Base-by-base conservation (phyloP, 2,329 filamentous ascomycete genomes). In the Clonostachys rosea region DNA sequence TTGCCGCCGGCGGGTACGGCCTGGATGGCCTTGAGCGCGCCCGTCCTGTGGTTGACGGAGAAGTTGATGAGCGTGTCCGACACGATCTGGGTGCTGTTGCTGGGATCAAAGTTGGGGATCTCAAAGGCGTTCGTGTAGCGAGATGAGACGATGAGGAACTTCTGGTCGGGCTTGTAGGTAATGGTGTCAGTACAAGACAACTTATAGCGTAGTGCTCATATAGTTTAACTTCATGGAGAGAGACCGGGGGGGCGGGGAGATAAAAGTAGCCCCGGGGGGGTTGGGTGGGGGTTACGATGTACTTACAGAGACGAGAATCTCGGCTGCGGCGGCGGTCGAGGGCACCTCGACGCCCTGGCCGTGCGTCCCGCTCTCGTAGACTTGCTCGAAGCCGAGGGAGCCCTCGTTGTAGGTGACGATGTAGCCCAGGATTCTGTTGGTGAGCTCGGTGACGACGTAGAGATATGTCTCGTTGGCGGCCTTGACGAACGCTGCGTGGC, bases 51-150 rank as follows among this genome's bases (percentile, higher is more conserved):
- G 54, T 81, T 65, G 53, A 89, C 76, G 47, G 68, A 58, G 67
- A 81, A 89, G 49, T 73, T 81, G 50, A 84, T 74, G 46, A 91
- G 66, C 1, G 85, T 78, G 61, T 89, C 85, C 1, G 83, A 84
- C 9, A 72, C 59, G 47, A 82, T 69, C 12, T 55, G 50, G 9
- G 70, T 73, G 52, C 54, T 64, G 58, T 75, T 69, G 53, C 56
- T 50, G 49, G 63, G 47, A 55, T 76, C 69, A 35, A 65, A 61
- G 62, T 72, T 71, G 48, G 70, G 64, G 47, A 78, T 69, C 13
- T 57, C 57, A 59, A 84, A 77, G 18, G 74, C 66, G 41, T 68
- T 70, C 58, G 86, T 84, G 58, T 78, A 77, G 51, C 88, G 83
- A 52, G 86, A 87, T 3, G 84, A 86, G 40, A 86, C 75, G 54